Evolutionary conservation across 148 eudicot species (phyloP), one percentile per base, ranked within the genome.

Genomic region (Dianthus caryophyllus): DNA sequence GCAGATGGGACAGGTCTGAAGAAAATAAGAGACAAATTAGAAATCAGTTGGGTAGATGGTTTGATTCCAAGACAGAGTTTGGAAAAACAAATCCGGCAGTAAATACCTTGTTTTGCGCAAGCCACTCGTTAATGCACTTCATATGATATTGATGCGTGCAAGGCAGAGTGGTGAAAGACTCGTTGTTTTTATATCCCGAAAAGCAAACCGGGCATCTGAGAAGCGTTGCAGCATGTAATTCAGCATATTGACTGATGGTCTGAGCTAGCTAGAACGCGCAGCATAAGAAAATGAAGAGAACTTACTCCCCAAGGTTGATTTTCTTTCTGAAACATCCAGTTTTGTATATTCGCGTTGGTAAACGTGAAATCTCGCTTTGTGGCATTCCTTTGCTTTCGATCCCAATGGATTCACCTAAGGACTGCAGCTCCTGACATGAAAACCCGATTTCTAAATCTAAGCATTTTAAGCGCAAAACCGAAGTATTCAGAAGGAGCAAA

Each of bases 81-180:
- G 38, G 25, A 57, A 18, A 29, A 30, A 36, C 67, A 9, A 21
- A 31, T 46, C 25, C 13, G 63, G n/a, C 20, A 10, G 9, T 26
- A 31, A 22, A 18, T 80, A 89, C 94, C 87, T 84, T 92, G 6
- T 50, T 82, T 38, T 66, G 64, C 64, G 29, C 61, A 77, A 92
- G 69, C 97, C 97, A 92, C 18, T 51, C 69, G 20, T 31, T 76
- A 61, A 92, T 84, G 72, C 96, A 92, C 2, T 82, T 60, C 15
- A 86, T 64, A 78, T 92, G 97, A 85, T 87, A 92, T 6, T 64
- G 79, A 75, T 92, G 97, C 5, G 76, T 67, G 66, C 96, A 92
- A 54, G 96, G 89, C 77, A 92, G 73, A 51, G 71, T 67, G 69
- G 75, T 89, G 65, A 89, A 43, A 44, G 57, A 61, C 51, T 79